Evolutionary conservation across 306 rosid species (phyloP).

Genomic region (Delonix regia): DNA sequence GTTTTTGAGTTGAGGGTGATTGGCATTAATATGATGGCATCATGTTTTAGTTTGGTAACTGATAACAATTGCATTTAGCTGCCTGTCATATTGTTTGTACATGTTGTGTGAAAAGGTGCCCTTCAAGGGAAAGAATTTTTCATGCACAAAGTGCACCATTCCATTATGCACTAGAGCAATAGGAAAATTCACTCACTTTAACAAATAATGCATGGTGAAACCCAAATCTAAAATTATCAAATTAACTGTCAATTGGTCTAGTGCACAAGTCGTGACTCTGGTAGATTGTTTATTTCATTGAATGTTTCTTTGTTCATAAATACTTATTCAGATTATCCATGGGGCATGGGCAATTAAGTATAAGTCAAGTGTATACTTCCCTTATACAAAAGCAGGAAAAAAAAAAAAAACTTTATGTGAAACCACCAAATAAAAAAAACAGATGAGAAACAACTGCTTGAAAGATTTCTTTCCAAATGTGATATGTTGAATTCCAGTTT

Average conservation of each 20-base stretch:
- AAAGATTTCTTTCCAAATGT: not conserved
- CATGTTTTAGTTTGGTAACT: conserved; percentile 1
- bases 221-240: not conserved
- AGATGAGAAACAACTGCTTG: not conserved
- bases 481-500: not conserved
- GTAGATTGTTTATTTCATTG: not conserved
- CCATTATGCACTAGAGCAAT: no score
- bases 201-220: not conserved
- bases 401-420: not conserved
- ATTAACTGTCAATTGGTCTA: not conserved
- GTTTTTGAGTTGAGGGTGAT: conserved; percentile 25
- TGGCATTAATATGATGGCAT: conserved; percentile 21
- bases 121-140: not conserved
- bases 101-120: conserved; percentile 2
- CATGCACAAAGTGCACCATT: no score
- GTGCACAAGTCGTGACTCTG: not conserved
- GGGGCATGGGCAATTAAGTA: conserved; percentile 5
- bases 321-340: not conserved
- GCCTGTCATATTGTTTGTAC: conserved; percentile 7
- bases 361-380: not conserved
- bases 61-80: conserved; percentile 24
- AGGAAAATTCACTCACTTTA: no score
- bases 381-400: not conserved
- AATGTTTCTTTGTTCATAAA: not conserved
- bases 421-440: not conserved